A percentile compares a stretch with the other conserved stretches of the same genome.
Conservation (phyloP, 2,329 filamentous ascomycete species). For the Helminthosporium solani region DNA sequence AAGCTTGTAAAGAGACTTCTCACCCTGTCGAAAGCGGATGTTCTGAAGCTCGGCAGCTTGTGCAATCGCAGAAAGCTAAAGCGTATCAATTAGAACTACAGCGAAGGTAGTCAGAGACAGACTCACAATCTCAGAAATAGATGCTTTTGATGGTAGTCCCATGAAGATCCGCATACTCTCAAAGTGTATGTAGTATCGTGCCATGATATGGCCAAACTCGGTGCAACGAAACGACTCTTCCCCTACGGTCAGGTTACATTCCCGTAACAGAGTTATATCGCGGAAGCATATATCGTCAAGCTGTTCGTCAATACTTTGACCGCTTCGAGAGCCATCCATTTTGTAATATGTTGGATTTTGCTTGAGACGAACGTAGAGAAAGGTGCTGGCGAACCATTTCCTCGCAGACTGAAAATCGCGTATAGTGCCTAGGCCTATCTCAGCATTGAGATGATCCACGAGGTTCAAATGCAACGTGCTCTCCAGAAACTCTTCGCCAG, state of each 20-base stretch:
- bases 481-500: conserved; percentile 71
- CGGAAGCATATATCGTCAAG: conserved; percentile 70
- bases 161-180: conserved; percentile 75
- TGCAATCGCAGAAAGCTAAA: conserved; percentile 64
- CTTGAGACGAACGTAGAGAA: conserved; percentile 72
- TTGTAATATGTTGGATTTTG: conserved; percentile 72
- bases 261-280: conserved; percentile 65
- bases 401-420: conserved; percentile 64
- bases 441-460: conserved; percentile 81
- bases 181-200: conserved; percentile 76
- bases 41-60: conserved; percentile 73
- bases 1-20: conserved; percentile 69
- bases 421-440: conserved; percentile 75
- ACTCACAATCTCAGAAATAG: conserved; percentile 68
- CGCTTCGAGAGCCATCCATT: conserved; percentile 55
- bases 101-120: neutral
- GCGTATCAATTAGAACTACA: conserved; percentile 6
- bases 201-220: conserved; percentile 77
- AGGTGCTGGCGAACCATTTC: conserved; percentile 74
- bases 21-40: conserved; percentile 67
- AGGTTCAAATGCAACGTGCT: conserved; percentile 77
- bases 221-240: conserved; percentile 60
- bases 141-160: conserved; percentile 59
- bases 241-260: conserved; percentile 58
- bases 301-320: conserved; percentile 59